A percentile compares a stretch with the other conserved stretches of the same genome.
Evolutionary conservation across 1,284 basidiomycete genomes (phyloP).

Genomic region (Melampsora larici-populina): DNA sequence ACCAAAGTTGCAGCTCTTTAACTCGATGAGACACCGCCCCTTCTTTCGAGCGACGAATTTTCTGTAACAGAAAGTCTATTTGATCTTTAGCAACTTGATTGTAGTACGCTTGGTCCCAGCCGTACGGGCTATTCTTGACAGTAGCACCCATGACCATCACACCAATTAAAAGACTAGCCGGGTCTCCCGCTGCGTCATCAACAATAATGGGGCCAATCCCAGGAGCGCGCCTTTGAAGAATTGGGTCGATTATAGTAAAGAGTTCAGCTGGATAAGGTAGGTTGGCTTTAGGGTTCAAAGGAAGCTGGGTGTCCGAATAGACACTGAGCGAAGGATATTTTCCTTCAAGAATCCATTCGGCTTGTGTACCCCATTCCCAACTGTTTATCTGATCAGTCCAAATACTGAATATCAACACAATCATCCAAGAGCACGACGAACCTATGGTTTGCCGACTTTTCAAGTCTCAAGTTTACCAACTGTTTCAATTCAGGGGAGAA

Average conservation of each 20-base stretch:
- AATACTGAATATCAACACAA: not conserved
- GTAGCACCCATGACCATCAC: not conserved
- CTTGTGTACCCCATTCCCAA: not conserved
- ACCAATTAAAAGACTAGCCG: not conserved
- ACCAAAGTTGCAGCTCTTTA: constrained; percentile 45
- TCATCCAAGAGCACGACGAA: not conserved
- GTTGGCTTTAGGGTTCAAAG: not conserved
- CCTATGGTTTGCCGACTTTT: not conserved
- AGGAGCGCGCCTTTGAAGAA: not conserved
- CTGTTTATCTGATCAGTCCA: not conserved
- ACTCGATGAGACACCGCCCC: constrained; percentile 52
- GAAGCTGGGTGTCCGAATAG: not conserved
- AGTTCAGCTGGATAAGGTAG: not conserved
- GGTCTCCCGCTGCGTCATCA: not conserved
- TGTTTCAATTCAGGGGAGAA: not conserved
- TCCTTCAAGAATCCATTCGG: not conserved
- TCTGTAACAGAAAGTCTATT: constrained; percentile 49
- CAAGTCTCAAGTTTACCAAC: not conserved
- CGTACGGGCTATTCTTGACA: not conserved
- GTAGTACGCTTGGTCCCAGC: constrained; percentile 11
- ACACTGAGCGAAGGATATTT: not conserved
- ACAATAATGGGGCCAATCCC: not conserved
- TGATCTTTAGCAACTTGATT: constrained; percentile 42
- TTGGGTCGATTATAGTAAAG: not conserved
- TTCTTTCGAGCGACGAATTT: constrained; percentile 45